Evolutionary conservation across 2,329 filamentous ascomycete genomes (phyloP), one percentile per base, ranked within the genome.

Genomic region (Fusarium ambrosium): DNA sequence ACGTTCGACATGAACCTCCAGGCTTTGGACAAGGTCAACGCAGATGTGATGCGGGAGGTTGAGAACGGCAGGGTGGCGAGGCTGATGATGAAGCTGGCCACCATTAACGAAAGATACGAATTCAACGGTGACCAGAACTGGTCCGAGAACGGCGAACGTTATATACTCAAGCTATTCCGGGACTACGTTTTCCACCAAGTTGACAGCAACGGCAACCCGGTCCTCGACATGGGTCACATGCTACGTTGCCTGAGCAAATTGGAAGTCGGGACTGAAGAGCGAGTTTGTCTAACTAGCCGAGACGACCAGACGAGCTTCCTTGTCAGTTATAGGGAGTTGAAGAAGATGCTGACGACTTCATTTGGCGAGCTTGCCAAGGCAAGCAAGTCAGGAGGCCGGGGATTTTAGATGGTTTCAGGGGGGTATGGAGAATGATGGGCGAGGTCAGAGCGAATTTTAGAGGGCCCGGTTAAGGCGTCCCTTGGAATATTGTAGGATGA

Each of bases 141-240:
- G 96, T 94, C 95, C 6, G 96, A 98, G 82, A 97, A 94, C 58
- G 96, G 96, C 29, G 95, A 98, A 79, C 91, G 95, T 32, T 98
- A 98, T 82, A 93, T 94, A 81, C 87, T 99, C 74, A 98, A 98
- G 84, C 89, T 99, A 10, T 98, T 98, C 87, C 91, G 97, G 60
- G 97, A 99, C 84, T 98, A 97, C 79, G 94, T 98, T 45, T 99
- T 98, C 84, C 97, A 99, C 82, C 95, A 97, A 80, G 95, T 98
- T 14, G 95, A 98, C 81, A 89, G 90, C 34, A 91, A 94, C 67
- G 95, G 95, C 16, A 93, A 94, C 63, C 93, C 97, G 0, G 92
- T 95, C 2, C 87, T 97, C 6, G 94, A 98, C 80, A 86, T 98
- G 68, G 96, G 93, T 4, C 95, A 98, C 84, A 94, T 98, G 73